A percentile compares a stretch with the other conserved stretches of the same genome.
Conservation (phyloP, 2,329 filamentous ascomycete genomes). For the Aspergillus sclerotialis region DNA sequence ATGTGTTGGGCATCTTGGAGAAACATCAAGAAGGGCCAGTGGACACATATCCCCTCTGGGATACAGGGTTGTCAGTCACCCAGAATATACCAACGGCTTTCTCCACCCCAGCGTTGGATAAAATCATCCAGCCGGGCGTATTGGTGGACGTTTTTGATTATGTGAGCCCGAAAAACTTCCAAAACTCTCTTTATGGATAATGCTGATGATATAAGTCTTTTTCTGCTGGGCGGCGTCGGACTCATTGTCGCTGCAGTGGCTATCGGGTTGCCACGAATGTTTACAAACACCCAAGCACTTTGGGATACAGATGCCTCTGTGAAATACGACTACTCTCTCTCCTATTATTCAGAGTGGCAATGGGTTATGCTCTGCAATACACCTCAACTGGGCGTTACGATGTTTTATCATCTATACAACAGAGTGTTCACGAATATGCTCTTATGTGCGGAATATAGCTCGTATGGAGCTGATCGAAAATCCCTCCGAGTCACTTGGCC, state of each 20-base stretch:
- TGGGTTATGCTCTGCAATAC: conserved; percentile 21
- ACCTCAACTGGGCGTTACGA: conserved; percentile 26
- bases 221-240: too few relatives aligned
- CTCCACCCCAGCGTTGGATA: conserved; percentile 2
- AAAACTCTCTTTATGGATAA: too few relatives aligned
- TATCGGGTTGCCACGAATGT: too few relatives aligned
- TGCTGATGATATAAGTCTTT: too few relatives aligned
- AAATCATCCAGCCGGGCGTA: conserved; percentile 5
- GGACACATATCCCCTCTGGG: not conserved
- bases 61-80: too few relatives aligned
- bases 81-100: not conserved
- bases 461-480: conserved; percentile 31
- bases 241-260: too few relatives aligned
- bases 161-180: too few relatives aligned
- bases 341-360: too few relatives aligned
- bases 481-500: conserved; percentile 39
- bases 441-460: conserved; percentile 42
- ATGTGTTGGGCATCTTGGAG: conserved; percentile 2
- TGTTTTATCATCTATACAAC: conserved; percentile 31
- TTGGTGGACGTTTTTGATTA: too few relatives aligned
- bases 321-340: too few relatives aligned
- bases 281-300: too few relatives aligned
- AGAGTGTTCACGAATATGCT: conserved; percentile 39
- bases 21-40: not conserved
- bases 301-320: too few relatives aligned